Percentiles rank a stretch among this genome's conserved stretches.
These are phyloP conservation scores for Tricharina praecox DNA, from an alignment of 495 filamentous ascomycete genomes.

Conservation along the genomic window DNA sequence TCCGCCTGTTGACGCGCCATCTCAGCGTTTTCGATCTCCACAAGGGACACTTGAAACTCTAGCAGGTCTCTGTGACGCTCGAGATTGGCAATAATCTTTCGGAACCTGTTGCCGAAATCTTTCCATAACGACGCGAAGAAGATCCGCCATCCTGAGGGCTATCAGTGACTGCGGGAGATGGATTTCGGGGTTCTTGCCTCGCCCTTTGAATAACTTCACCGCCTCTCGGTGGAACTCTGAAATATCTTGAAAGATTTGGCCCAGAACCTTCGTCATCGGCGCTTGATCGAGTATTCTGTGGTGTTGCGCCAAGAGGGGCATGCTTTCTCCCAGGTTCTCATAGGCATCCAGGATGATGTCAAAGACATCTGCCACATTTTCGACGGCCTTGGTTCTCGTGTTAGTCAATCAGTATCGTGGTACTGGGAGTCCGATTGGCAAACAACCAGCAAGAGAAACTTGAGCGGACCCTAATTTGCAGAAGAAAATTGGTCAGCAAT, in stretches of 20 bases:
- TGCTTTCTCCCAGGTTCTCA: slow-evolving; percentile 28
- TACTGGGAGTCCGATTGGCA: not conserved
- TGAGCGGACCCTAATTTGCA: slow-evolving; percentile 19
- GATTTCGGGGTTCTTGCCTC: slow-evolving; percentile 10
- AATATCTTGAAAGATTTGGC: slow-evolving; percentile 32
- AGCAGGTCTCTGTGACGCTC: slow-evolving; percentile 28
- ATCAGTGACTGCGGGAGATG: not conserved
- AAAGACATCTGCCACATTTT: slow-evolving; percentile 26
- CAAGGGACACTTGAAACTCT: slow-evolving; percentile 25
- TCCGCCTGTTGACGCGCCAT: slow-evolving; percentile 5
- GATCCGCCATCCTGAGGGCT: slow-evolving; percentile 20
- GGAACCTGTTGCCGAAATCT: slow-evolving; percentile 28
- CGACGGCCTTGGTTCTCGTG: slow-evolving; percentile 20
- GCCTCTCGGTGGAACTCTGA: slow-evolving; percentile 31
- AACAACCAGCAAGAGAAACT: slow-evolving; percentile 24
- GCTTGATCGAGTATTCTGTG: slow-evolving; percentile 22
- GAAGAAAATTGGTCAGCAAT: not conserved
- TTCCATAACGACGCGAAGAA: slow-evolving; percentile 27
- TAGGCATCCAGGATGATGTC: slow-evolving; percentile 32
- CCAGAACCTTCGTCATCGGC: slow-evolving; percentile 13
- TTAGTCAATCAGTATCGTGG: not conserved
- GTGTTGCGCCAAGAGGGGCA: slow-evolving; percentile 29
- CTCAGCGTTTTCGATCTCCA: slow-evolving; percentile 21
- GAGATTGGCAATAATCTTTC: slow-evolving; percentile 27
- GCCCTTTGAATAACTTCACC: slow-evolving; percentile 26